Percentiles rank a stretch among this genome's conserved stretches.
Conservation (phyloP, 768 basidiomycete species). For the Atractiella rhizophila region DNA sequence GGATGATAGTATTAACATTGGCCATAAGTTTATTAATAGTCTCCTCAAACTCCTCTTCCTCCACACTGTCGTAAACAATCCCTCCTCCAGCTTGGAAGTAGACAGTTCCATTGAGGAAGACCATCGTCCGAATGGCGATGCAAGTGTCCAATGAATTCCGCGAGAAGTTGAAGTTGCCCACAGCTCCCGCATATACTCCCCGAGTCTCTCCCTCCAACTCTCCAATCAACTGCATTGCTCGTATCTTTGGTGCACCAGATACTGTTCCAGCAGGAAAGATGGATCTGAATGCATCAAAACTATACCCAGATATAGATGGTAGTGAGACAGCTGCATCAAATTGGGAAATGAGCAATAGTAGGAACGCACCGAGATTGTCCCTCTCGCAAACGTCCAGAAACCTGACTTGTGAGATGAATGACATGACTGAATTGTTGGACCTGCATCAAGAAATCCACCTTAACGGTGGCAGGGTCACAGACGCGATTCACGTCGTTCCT, state of each 20-base stretch:
- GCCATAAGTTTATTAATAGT: conserved; percentile 81
- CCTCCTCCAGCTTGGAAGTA: conserved; percentile 89
- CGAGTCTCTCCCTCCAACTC: conserved; percentile 65
- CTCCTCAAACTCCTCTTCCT: conserved; percentile 90
- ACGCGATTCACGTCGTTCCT: conserved; percentile 96
- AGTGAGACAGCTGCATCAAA: too few species aligned
- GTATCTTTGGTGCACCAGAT: conserved; percentile 95
- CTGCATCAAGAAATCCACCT: conserved; percentile 81
- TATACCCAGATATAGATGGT: conserved; percentile 19
- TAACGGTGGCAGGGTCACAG: conserved; percentile 79
- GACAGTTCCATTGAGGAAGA: conserved; percentile 70
- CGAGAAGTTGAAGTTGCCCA: conserved; percentile 93
- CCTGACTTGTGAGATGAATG: conserved; percentile 86
- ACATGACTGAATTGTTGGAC: conserved; percentile 94
- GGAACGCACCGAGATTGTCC: not conserved
- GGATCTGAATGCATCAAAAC: conserved; percentile 94
- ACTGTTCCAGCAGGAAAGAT: conserved; percentile 98
- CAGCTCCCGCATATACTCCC: conserved; percentile 88
- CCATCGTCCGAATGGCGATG: conserved; percentile 95
- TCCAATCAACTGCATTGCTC: conserved; percentile 78
- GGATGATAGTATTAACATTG: conserved; percentile 59
- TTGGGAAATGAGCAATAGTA: too few species aligned
- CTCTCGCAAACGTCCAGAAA: conserved; percentile 50
- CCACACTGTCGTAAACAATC: conserved; percentile 86
- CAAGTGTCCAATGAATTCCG: conserved; percentile 66